Evolutionary conservation across 1,284 basidiomycete species (phyloP), one percentile per base, ranked within the genome.

Genomic region (Cerioporus squamosus): DNA sequence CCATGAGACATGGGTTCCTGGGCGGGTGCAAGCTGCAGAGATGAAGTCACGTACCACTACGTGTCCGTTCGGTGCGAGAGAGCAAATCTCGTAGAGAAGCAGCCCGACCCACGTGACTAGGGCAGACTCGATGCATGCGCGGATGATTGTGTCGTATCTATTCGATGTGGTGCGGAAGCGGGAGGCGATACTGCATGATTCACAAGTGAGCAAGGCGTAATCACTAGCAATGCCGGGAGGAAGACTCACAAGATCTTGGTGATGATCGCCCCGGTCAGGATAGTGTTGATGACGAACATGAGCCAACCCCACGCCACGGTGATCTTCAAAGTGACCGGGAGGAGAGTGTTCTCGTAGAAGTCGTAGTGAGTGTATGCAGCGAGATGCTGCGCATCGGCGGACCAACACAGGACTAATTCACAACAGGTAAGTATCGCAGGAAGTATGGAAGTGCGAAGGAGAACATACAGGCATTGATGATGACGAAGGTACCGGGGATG

Each of bases 21-120:
- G 7, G 24, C 18, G 22, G 20, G 45, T 22, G n/a, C 29, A 31
- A 44, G 29, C 18, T 24, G 20, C 44, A n/a, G 23, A 9, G 23
- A 22, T 29, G 17, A 43, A 31, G 12, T 31, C 49, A 51, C 55
- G 7, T 20, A 61, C 55, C 22, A 60, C 60, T 33, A 70, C 51
- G 43, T 61, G 60, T 2, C 68, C 68, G 8, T 60, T 57, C 5
- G 68, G 68, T 6, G 63, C 68, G 5, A 69, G 56, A 4, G 63
- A 60, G 22, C 61, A 53, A 14, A 67, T 62, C 49, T 69, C 68
- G 42, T 62, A 66, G 23, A 69, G 23, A 6, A 69, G 61, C 10
- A 70, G 62, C 6, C 68, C 68, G n/a, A 70, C 39, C 68, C 68
- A 69, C 24, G 66, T 70, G 2, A 67, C 61, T 5, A 67, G 40